These are phyloP conservation scores for Coniochaeta sp. DNA, from an alignment of 2,329 filamentous ascomycete species.

Conservation along the genomic window DNA sequence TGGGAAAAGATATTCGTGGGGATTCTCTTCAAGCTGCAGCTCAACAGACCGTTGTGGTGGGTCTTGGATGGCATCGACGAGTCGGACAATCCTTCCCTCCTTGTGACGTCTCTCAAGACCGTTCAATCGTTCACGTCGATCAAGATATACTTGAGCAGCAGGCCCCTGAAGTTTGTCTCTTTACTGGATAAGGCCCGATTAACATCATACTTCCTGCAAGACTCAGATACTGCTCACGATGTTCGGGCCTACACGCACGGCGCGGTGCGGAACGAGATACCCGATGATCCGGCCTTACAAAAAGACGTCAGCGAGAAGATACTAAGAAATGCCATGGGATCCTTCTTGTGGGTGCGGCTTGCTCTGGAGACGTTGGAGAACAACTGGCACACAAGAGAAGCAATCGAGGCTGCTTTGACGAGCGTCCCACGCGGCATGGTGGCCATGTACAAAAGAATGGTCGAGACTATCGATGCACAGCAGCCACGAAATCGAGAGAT, in stretches of 20 bases:
- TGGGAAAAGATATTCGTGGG: conserved; percentile 3
- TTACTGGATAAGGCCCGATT: not conserved
- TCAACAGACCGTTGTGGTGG: not conserved
- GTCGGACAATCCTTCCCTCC: not conserved
- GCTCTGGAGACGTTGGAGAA: not conserved
- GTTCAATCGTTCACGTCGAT: not conserved
- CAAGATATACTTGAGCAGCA: conserved; percentile 1
- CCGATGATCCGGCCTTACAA: not conserved
- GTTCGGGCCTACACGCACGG: not conserved
- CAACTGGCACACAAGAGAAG: conserved; percentile 1
- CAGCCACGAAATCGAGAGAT: not conserved
- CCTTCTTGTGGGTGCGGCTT: not conserved
- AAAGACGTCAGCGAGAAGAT: not conserved
- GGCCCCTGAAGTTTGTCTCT: not conserved
- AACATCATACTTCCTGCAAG: not conserved
- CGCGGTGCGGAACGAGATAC: not conserved
- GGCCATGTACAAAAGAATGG: conserved; percentile 2
- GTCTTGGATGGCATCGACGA: conserved; percentile 3
- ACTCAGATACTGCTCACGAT: not conserved
- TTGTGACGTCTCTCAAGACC: not conserved
- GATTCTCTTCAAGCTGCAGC: not conserved
- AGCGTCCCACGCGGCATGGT: not conserved
- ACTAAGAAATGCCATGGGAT: not conserved
- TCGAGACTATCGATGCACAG: not conserved
- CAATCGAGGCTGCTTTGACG: not conserved